Evolutionary conservation across 495 filamentous ascomycete species (phyloP).

Genomic region (Xanthoparmelia taractica): DNA sequence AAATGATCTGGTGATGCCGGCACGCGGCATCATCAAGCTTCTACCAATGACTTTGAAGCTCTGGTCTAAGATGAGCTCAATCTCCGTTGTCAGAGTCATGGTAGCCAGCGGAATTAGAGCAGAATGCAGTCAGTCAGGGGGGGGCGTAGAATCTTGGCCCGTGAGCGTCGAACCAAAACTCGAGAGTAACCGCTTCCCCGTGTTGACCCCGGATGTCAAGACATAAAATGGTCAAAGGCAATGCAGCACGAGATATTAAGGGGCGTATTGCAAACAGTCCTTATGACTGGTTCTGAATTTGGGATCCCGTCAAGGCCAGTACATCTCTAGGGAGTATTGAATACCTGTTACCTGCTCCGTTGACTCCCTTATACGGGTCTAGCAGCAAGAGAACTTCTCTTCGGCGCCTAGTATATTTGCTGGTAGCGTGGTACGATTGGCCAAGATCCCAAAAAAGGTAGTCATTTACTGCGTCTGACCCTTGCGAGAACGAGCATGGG

Average conservation of each 20-base stretch:
- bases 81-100: background rate
- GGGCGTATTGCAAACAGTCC: background rate
- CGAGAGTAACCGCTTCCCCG: background rate
- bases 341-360: background rate
- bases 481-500: background rate
- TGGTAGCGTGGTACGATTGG: background rate
- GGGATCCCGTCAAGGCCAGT: background rate
- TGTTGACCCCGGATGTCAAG: background rate
- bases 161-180: background rate
- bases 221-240: background rate
- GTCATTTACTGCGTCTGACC: background rate
- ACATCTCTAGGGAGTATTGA: background rate
- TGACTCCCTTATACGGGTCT: background rate
- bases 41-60: background rate
- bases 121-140: background rate
- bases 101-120: background rate
- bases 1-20: conserved; percentile 4
- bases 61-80: background rate
- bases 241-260: background rate
- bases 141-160: background rate
- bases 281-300: background rate
- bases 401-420: background rate
- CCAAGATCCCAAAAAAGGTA: background rate
- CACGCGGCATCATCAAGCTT: background rate
- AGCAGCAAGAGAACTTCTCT: background rate